Percentiles rank a stretch among this genome's conserved stretches.
Conservation (phyloP, 1,284 basidiomycete species). For the Malassezia sp. region DNA sequence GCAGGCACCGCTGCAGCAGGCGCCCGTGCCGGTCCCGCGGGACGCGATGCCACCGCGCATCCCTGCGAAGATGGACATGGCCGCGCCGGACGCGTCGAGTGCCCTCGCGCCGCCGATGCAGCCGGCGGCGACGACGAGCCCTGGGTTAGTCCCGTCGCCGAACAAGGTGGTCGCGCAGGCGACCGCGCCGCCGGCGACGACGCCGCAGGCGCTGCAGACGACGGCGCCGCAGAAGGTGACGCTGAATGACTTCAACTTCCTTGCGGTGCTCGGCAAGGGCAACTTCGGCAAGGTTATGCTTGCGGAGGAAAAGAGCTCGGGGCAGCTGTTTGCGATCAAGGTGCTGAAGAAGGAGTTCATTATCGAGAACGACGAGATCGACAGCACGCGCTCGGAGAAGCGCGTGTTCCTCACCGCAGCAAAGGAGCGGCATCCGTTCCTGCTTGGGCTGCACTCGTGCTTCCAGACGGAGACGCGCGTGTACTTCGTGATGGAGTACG, state of each 20-base stretch:
- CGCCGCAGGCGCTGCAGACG: slow-evolving; percentile 3
- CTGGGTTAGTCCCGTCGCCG: neutral
- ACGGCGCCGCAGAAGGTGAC: slow-evolving; percentile 69
- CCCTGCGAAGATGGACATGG: too few species aligned
- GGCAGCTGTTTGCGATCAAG: slow-evolving; percentile 92
- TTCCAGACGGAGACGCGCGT: slow-evolving; percentile 99
- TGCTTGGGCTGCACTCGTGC: slow-evolving; percentile 91
- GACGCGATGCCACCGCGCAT: too few species aligned
- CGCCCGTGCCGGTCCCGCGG: too few species aligned
- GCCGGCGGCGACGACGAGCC: neutral
- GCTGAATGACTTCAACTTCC: slow-evolving; percentile 96
- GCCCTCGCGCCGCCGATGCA: neutral
- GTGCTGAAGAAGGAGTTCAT: slow-evolving; percentile 99
- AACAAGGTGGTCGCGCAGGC: slow-evolving; percentile 13
- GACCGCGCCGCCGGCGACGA: slow-evolving; percentile 1
- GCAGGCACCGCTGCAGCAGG: too few species aligned
- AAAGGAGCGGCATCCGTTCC: slow-evolving; percentile 89
- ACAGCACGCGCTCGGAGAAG: slow-evolving; percentile 98
- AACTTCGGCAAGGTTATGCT: slow-evolving; percentile 99
- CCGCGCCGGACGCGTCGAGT: too few species aligned
- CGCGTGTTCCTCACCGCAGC: slow-evolving; percentile 94
- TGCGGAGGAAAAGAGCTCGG: slow-evolving; percentile 89
- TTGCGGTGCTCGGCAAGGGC: slow-evolving; percentile 95
- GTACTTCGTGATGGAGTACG: slow-evolving; percentile 68
- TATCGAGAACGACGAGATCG: slow-evolving; percentile 99